A percentile compares a stretch with the other conserved stretches of the same genome.
Evolutionary conservation across 805 yeast species (phyloP).

Genomic region (Torulaspora microellipsoides): DNA sequence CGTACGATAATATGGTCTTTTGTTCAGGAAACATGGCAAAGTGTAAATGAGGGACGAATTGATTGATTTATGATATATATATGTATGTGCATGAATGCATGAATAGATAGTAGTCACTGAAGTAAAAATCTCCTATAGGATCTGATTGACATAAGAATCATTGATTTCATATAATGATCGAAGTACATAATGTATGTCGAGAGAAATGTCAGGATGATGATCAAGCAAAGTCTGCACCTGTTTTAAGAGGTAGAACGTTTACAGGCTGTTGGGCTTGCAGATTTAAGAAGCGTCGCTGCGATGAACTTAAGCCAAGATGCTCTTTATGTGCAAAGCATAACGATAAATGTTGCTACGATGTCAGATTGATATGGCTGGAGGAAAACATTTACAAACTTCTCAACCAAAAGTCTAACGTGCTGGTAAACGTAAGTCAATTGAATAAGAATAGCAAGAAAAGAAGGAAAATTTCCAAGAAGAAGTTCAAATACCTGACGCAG

Average conservation of each 20-base stretch:
- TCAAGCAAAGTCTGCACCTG: neutral
- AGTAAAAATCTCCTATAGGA: too few species aligned
- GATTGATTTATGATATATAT: too few species aligned
- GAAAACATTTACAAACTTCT: constrained; percentile 21
- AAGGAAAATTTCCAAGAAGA: constrained; percentile 16
- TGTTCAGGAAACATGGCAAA: too few species aligned
- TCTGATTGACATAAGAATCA: too few species aligned
- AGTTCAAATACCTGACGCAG: constrained; percentile 20
- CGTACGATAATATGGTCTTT: too few species aligned
- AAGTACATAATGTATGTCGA: too few species aligned
- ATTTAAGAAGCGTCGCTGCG: constrained; percentile 32
- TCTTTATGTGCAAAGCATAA: constrained; percentile 26
- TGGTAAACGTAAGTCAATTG: neutral
- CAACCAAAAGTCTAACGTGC: neutral
- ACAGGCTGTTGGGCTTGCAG: constrained; percentile 37
- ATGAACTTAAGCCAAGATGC: constrained; percentile 29
- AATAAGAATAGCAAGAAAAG: neutral
- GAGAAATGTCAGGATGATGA: neutral
- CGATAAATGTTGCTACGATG: constrained; percentile 29
- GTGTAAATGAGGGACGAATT: too few species aligned
- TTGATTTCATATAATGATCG: too few species aligned
- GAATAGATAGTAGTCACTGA: too few species aligned
- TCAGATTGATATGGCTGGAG: constrained; percentile 29
- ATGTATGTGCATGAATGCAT: too few species aligned
- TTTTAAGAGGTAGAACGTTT: constrained; percentile 25